Base-by-base conservation (phyloP, 2,329 filamentous ascomycete genomes). In the Fusarium circinatum region DNA sequence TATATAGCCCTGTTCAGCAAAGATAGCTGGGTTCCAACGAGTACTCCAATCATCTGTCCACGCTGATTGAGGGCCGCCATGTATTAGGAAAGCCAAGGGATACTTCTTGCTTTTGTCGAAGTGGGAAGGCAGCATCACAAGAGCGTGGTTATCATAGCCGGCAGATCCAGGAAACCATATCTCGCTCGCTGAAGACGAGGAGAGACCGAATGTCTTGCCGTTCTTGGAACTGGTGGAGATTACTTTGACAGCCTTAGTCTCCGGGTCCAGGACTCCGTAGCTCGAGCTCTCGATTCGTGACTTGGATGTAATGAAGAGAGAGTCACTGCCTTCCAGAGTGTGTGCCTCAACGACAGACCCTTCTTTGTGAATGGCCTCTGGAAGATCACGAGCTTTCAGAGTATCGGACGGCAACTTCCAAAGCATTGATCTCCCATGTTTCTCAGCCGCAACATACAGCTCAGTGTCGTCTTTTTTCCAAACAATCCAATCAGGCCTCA, bases 1-100 rank as follows among this genome's bases (percentile, higher is more conserved):
- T 8, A 97, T 88, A 79, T 96, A 97, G 51, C 94, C 94, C 83
- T 96, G 93, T 80, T 97, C 94, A 8, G 94, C 94, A 79, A 94
- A 97, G 15, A 96, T 88, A 68, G 93, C 93, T 4, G 93, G 92
- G 79, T 97, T 97, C 94, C 94, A 97, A 24, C 94, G 87, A 6
- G 92, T 94, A 80, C 89, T 92, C 93, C 94, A 97, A 34, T 87
- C 85, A 78, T 96, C 92, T 38, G 82, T 84, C 92, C 93, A 96
- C 1, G 93, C 89, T 28, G 91, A 89, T 80, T 96, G 93, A 0
- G 94, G 94, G 1, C 94, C 94, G 62, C 94, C 94, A 78, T 97
- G 94, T 71, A 97, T 93, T 47, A 95, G 84, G 79, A 95, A 92
- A 5, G 92, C 90, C 9, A 97, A 85, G 0, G 94, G 94, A 78